Conservation (phyloP, 768 basidiomycete species). For the Mycena leptocephala region DNA sequence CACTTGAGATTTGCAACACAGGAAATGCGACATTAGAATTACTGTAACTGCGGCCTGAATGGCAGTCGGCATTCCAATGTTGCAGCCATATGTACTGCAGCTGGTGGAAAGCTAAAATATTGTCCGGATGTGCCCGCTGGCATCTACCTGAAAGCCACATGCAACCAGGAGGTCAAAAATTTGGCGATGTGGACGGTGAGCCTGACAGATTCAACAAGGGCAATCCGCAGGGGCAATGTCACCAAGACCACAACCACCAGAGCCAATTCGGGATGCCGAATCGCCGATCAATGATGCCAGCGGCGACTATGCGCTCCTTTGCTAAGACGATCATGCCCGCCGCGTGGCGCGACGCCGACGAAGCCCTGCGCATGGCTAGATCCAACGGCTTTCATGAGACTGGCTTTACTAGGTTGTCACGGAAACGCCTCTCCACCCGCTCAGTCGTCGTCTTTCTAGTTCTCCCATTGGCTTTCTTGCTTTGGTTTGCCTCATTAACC, state of each 20-base stretch:
- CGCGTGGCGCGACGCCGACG: neutral
- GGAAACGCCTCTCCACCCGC: neutral
- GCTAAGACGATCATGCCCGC: neutral
- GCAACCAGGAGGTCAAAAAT: no score
- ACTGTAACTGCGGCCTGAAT: no score
- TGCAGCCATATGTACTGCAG: no score
- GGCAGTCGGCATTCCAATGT: no score
- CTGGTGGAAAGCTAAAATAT: no score
- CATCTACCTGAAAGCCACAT: no score
- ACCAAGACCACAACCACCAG: neutral
- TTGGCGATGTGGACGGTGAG: no score
- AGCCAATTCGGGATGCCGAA: neutral
- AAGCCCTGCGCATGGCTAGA: neutral
- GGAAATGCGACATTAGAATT: no score
- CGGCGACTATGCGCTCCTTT: neutral
- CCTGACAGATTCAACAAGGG: no score
- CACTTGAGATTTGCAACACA: no score
- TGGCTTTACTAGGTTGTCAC: neutral
- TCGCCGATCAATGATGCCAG: neutral
- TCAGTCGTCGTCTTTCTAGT: neutral
- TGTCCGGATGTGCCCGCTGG: no score
- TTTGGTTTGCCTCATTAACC: neutral
- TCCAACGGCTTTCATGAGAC: neutral
- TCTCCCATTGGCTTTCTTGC: neutral
- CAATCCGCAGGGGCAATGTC: neutral